These are phyloP conservation scores for Psilocybe subaeruginosa DNA, from an alignment of 768 basidiomycete species.

Conservation along the genomic window DNA sequence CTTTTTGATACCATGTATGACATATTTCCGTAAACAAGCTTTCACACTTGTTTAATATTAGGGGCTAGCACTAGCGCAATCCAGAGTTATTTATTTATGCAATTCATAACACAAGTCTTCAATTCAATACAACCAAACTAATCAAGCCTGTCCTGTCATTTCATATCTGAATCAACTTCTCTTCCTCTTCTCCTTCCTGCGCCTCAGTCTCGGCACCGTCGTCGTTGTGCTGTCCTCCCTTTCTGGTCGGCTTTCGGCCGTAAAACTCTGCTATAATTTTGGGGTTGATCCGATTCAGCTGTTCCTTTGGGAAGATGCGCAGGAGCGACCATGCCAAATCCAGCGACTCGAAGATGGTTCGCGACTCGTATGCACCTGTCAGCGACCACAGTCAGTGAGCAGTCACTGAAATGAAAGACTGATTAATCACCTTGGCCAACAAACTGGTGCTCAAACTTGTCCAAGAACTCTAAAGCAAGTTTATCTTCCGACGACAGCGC, in stretches of 20 bases:
- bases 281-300: constrained; percentile 96
- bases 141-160: constrained; percentile 12
- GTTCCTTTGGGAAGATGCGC: constrained; percentile 98
- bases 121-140: neutral
- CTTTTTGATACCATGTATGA: too few relatives aligned
- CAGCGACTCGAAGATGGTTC: constrained; percentile 95
- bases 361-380: constrained; percentile 89
- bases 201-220: constrained; percentile 45
- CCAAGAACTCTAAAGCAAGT: constrained; percentile 94
- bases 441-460: constrained; percentile 97
- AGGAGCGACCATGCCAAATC: constrained; percentile 97
- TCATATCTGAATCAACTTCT: constrained; percentile 29
- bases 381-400: neutral
- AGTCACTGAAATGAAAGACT: neutral
- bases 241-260: constrained; percentile 77
- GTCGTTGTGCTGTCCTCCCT: constrained; percentile 51
- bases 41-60: neutral
- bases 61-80: constrained; percentile 6
- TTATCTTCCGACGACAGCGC: constrained; percentile 95
- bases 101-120: neutral
- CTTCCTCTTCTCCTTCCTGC: constrained; percentile 38
- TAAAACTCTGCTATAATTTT: constrained; percentile 96
- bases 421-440: constrained; percentile 79
- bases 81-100: neutral
- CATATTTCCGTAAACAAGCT: neutral